These are phyloP conservation scores for Colletotrichum aenigma DNA, from an alignment of 2,329 filamentous ascomycete genomes.

Conservation along the genomic window DNA sequence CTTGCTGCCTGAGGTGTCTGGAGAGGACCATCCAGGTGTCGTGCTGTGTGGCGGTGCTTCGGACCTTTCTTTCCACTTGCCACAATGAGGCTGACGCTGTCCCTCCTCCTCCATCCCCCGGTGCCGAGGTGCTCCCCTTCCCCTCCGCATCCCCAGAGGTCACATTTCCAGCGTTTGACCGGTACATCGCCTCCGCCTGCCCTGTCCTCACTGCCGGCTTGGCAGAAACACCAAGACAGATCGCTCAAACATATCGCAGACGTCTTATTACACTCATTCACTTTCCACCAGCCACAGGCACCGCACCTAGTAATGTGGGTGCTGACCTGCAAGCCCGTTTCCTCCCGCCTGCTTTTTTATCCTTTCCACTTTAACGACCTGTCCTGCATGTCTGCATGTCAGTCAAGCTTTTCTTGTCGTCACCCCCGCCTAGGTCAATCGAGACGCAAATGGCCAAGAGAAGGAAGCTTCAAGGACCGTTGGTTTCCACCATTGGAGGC, in stretches of 20 bases:
- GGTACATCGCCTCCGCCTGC: neutral
- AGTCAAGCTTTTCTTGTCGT: neutral
- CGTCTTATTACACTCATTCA: neutral
- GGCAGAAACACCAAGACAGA: conserved; percentile 7
- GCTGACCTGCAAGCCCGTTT: neutral
- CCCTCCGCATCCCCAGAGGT: neutral
- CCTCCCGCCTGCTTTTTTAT: neutral
- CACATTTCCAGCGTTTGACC: neutral
- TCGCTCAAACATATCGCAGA: neutral
- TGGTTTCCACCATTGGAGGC: neutral
- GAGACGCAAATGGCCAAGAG: neutral
- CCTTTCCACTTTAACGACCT: neutral
- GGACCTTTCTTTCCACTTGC: neutral
- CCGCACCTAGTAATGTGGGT: neutral
- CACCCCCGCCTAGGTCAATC: neutral
- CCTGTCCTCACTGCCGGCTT: neutral
- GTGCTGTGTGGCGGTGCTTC: neutral
- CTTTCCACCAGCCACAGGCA: neutral
- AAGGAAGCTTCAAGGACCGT: neutral
- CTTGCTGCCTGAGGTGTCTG: neutral
- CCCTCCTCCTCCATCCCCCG: neutral
- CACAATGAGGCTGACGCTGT: neutral
- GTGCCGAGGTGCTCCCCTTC: too few species aligned
- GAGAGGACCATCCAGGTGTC: neutral
- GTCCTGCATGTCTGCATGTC: neutral